A percentile compares a stretch with the other conserved stretches of the same genome.
phyloP scores from a whole-genome alignment of 1,284 basidiomycete species.

The Moniliophthora roreri region DNA sequence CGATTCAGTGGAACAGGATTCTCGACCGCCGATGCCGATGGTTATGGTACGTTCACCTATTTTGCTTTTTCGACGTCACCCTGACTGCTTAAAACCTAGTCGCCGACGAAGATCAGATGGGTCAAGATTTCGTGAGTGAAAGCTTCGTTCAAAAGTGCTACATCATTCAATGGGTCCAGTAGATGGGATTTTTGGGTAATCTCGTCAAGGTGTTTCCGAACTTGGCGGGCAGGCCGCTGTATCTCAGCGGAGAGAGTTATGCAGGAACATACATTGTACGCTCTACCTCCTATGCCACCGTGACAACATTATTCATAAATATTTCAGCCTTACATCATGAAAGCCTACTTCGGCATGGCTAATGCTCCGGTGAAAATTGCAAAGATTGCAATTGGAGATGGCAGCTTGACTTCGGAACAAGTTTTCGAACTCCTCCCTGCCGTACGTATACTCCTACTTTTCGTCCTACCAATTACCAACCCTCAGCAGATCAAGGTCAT shows the following conservation, averaged over 20 bases:
- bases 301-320: constrained; percentile 8
- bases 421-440: constrained; percentile 53
- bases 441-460: constrained; percentile 33
- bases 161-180: not conserved
- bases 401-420: constrained; percentile 47
- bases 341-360: constrained; percentile 59
- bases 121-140: constrained; percentile 60
- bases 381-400: constrained; percentile 72
- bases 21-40: constrained; percentile 59
- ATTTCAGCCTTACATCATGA: constrained; percentile 67
- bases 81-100: not conserved
- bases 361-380: constrained; percentile 69
- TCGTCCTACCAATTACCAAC: not conserved
- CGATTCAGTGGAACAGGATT: constrained; percentile 55
- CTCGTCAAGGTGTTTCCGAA: constrained; percentile 67
- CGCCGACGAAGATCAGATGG: constrained; percentile 66
- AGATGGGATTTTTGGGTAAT: constrained; percentile 70
- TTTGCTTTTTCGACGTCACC: not conserved
- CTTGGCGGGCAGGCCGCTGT: constrained; percentile 56
- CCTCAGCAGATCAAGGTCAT: constrained; percentile 47
- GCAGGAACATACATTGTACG: constrained; percentile 64
- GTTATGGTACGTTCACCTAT: constrained; percentile 46
- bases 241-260: constrained; percentile 67
- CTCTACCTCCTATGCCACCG: not conserved
- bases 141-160: not conserved